Conservation (phyloP, 176 grass and related monocot species). For the Canna indica region DNA sequence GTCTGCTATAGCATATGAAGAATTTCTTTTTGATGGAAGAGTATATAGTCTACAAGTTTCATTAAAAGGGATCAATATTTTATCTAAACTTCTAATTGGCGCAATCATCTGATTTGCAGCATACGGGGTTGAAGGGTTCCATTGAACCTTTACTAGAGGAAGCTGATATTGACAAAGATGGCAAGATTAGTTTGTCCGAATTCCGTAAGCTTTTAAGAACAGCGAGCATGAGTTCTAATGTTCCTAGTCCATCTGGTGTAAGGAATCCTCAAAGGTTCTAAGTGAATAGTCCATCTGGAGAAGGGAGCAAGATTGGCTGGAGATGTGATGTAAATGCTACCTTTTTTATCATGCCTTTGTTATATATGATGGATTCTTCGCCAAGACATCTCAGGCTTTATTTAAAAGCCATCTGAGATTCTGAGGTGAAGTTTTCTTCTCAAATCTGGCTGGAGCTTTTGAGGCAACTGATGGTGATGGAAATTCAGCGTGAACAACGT, state of each 20-base stretch:
- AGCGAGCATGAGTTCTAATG: conserved; percentile 11
- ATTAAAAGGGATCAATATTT: not conserved
- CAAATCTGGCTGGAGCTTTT: not conserved
- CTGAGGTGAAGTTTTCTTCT: not conserved
- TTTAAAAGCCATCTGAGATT: not conserved
- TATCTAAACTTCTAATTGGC: not conserved
- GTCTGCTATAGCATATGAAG: not conserved
- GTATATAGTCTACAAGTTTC: not conserved
- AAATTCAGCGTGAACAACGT: too few relatives aligned
- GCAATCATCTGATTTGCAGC: not conserved
- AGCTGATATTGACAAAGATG: conserved; percentile 20
- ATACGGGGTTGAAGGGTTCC: conserved; percentile 13
- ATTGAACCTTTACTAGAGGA: conserved; percentile 14
- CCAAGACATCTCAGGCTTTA: not conserved
- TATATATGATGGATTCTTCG: not conserved
- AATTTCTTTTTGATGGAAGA: not conserved
- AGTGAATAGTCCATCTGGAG: not conserved
- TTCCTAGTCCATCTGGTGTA: conserved; percentile 15
- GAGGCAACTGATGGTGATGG: not conserved
- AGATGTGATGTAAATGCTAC: not conserved
- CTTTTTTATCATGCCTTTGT: too few relatives aligned
- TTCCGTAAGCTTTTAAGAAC: conserved; percentile 22
- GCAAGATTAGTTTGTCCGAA: conserved; percentile 18
- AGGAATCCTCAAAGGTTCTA: not conserved
- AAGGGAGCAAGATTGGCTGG: not conserved